Evolutionary conservation across 2,329 filamentous ascomycete species (phyloP).

Genomic region (Mycosphaerella sp.): DNA sequence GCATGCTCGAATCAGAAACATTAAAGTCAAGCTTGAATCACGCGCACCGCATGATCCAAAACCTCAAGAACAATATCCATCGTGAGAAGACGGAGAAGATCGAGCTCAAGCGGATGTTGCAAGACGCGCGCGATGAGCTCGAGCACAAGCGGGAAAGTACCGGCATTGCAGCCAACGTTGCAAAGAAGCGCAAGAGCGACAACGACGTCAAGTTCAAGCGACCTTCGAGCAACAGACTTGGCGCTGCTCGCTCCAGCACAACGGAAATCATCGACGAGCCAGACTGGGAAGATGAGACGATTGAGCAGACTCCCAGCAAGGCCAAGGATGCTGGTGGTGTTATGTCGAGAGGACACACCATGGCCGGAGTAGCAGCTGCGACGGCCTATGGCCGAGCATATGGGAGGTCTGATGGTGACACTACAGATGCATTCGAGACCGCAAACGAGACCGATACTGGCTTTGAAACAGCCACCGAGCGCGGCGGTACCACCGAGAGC

Average conservation of each 20-base stretch:
- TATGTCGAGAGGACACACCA: constrained; percentile 29
- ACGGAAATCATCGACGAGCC: constrained; percentile 74
- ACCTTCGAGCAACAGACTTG: constrained; percentile 63
- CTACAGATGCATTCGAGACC: constrained; percentile 59
- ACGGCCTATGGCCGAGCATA: constrained; percentile 62
- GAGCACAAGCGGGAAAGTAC: constrained; percentile 53
- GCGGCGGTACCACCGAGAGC: constrained; percentile 61
- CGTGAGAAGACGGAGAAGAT: constrained; percentile 98
- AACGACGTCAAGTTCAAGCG: constrained; percentile 63
- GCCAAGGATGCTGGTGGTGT: constrained; percentile 24
- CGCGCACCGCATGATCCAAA: constrained; percentile 94
- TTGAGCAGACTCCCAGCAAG: constrained; percentile 52
- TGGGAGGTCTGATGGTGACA: constrained; percentile 44
- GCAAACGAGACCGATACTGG: constrained; percentile 64
- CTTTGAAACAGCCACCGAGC: constrained; percentile 72
- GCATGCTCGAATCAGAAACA: constrained; percentile 90
- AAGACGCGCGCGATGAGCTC: constrained; percentile 89
- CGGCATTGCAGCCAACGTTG: constrained; percentile 39
- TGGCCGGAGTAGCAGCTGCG: constrained; percentile 45
- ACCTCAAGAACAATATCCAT: constrained; percentile 87
- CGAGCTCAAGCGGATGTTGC: constrained; percentile 87
- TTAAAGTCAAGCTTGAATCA: constrained; percentile 90
- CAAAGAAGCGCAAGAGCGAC: constrained; percentile 56
- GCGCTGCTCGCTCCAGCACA: constrained; percentile 63
- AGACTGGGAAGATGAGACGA: constrained; percentile 82